Percentiles rank a stretch among this genome's conserved stretches.
Evolutionary conservation across 1,139 yeast genomes (phyloP).

Genomic region (Pichia sp.): DNA sequence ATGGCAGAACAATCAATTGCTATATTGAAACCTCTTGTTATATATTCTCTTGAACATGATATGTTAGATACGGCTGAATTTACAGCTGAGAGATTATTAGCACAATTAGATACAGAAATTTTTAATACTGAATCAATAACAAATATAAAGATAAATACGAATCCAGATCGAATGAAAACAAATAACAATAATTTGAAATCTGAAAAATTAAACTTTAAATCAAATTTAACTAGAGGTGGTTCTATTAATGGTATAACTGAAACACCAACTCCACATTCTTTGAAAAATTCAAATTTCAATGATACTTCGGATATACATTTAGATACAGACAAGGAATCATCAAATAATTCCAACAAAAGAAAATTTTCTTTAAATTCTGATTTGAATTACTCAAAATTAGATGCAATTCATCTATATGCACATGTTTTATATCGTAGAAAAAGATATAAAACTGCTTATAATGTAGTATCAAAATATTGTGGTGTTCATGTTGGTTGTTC

Average conservation of each 20-base stretch:
- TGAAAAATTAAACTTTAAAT: too few species aligned
- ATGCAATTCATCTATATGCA: slow-evolving; percentile 59
- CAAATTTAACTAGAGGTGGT: too few species aligned
- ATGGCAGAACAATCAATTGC: slow-evolving; percentile 26
- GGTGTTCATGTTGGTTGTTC: slow-evolving; percentile 61
- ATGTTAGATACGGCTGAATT: slow-evolving; percentile 69
- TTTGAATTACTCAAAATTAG: slow-evolving; percentile 32
- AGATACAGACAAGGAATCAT: background rate
- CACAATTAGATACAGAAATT: slow-evolving; percentile 27
- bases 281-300: background rate
- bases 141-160: background rate
- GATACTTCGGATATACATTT: background rate
- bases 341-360: background rate
- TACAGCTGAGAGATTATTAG: slow-evolving; percentile 69
- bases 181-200: too few species aligned
- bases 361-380: background rate
- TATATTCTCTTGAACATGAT: slow-evolving; percentile 69
- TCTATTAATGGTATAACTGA: background rate
- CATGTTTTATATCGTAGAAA: slow-evolving; percentile 50
- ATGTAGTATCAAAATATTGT: slow-evolving; percentile 34
- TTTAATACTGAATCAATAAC: background rate
- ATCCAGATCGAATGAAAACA: background rate
- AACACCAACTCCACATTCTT: slow-evolving; percentile 6
- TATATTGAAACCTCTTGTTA: slow-evolving; percentile 44
- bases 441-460: slow-evolving; percentile 56